Evolutionary conservation across 2,329 filamentous ascomycete genomes (phyloP).

Genomic region (Neonectria ditissima): DNA sequence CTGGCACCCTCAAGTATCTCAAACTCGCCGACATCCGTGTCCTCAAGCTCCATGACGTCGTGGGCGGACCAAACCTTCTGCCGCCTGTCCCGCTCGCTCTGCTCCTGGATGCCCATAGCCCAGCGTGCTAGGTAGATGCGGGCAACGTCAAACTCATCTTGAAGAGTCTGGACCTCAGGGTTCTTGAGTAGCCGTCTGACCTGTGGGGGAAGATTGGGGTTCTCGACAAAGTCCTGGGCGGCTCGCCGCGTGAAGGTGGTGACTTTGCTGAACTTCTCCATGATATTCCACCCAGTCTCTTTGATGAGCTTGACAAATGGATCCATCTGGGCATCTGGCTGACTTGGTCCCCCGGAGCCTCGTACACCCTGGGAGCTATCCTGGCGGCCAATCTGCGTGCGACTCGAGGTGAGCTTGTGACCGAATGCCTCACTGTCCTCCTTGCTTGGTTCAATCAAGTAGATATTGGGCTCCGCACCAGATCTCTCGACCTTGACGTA

Average conservation of each 20-base stretch:
- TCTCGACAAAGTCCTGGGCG: conserved; percentile 91
- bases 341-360: conserved; percentile 52
- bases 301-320: conserved; percentile 94
- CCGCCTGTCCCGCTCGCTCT: conserved; percentile 88
- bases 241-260: conserved; percentile 95
- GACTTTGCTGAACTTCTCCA: conserved; percentile 97
- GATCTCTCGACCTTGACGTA: conserved; percentile 88
- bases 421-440: conserved; percentile 89
- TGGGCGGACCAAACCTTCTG: conserved; percentile 93
- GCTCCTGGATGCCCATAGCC: conserved; percentile 99
- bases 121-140: conserved; percentile 93
- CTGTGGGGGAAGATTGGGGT: conserved; percentile 90
- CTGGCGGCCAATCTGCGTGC: conserved; percentile 40
- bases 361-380: conserved; percentile 49
- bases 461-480: conserved; percentile 88
- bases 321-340: conserved; percentile 82
- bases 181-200: conserved; percentile 86
- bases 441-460: conserved; percentile 86
- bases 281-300: conserved; percentile 93
- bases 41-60: conserved; percentile 92
- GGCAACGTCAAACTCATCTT: conserved; percentile 97
- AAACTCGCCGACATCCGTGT: conserved; percentile 95
- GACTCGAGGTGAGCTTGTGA: conserved; percentile 62
- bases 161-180: conserved; percentile 92
- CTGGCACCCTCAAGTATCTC: conserved; percentile 88